Evolutionary conservation across 1,139 yeast genomes (phyloP), one percentile per base, ranked within the genome.

Genomic region (Zygosaccharomyces sapae): DNA sequence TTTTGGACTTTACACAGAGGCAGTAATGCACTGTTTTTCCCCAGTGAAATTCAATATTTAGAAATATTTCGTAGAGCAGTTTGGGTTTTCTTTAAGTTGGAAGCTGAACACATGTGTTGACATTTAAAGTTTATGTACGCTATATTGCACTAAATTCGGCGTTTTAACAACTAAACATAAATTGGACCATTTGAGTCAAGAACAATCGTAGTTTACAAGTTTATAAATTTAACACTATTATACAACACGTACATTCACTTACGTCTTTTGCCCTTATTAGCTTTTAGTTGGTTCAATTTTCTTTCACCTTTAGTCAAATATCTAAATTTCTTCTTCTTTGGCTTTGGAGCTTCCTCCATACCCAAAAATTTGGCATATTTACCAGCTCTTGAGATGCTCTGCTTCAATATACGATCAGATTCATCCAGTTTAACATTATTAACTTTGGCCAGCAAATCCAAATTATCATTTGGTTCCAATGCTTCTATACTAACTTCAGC

Each of bases 31-130:
- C 55, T 62, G 3, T 70, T 80, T 22, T 79, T 73, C 55, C 77
- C 81, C 22, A 67, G 72, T 31, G 86, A 80, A 54, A 67, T 87
- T 44, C 95, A 90, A 59, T 59, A 79, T 7, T 67, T 89, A 46
- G 98, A 92, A 64, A 73, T 92, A 8, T 57, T 81, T 8, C 75
- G 98, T 67, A 75, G 98, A 57, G 87, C 92, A 80, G 68, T 88
- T 49, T 92, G 98, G 98, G 79, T 90, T 44, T 79, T 87, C 56
- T 71, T 90, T 61, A 83, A 94, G 63, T 70, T 89, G 29, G 97
- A 90, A 58, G 77, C 86, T 34, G 97, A 90, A 64, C 83, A 58
- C 47, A 38, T 24, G 25, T 38, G 56, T 67, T 31, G 63, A 63
- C 13, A 4, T 33, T n/a, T 5, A 12, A n/a, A 13, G 33, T 27